Conservation (phyloP, 768 basidiomycete species). For the Boletus pseudo-olivaceus region DNA sequence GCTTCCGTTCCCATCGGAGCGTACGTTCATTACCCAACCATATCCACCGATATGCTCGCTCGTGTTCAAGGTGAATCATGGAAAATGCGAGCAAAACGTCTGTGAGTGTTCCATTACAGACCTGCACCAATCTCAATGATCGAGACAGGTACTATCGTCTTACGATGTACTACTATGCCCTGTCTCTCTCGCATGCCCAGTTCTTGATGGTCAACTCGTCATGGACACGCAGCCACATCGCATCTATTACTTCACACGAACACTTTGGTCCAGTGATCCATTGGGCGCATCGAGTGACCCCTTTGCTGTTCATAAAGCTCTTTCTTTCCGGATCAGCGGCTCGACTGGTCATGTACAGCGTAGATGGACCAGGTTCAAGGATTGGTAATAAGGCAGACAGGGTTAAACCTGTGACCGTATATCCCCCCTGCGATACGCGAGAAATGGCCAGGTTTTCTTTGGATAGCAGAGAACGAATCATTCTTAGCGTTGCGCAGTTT, state of each 20-base stretch:
- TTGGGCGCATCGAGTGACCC: conserved; percentile 39
- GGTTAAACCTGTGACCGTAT: conserved; percentile 50
- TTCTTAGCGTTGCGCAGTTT: conserved; percentile 92
- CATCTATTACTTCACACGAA: conserved; percentile 59
- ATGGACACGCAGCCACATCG: conserved; percentile 88
- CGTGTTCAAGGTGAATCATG: conserved; percentile 50
- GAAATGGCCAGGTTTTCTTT: conserved; percentile 60
- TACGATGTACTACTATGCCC: conserved; percentile 80
- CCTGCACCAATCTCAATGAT: not conserved
- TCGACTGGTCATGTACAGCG: not conserved
- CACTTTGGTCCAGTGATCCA: conserved; percentile 48
- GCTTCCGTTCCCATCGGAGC: conserved; percentile 73
- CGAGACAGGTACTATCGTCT: conserved; percentile 76
- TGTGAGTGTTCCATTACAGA: conserved; percentile 15
- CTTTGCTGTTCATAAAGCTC: conserved; percentile 39
- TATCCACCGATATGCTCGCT: conserved; percentile 89
- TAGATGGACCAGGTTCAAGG: not conserved
- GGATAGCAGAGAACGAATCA: conserved; percentile 52
- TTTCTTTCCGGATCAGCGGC: conserved; percentile 8
- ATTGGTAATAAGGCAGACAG: not conserved
- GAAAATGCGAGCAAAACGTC: conserved; percentile 23
- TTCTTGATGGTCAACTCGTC: conserved; percentile 94
- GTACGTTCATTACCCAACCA: conserved; percentile 96
- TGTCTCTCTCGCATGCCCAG: conserved; percentile 65
- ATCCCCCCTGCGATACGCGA: conserved; percentile 88